These are phyloP conservation scores for Craterostigma plantagineum DNA, from an alignment of 257 asterid species.

Conservation along the genomic window DNA sequence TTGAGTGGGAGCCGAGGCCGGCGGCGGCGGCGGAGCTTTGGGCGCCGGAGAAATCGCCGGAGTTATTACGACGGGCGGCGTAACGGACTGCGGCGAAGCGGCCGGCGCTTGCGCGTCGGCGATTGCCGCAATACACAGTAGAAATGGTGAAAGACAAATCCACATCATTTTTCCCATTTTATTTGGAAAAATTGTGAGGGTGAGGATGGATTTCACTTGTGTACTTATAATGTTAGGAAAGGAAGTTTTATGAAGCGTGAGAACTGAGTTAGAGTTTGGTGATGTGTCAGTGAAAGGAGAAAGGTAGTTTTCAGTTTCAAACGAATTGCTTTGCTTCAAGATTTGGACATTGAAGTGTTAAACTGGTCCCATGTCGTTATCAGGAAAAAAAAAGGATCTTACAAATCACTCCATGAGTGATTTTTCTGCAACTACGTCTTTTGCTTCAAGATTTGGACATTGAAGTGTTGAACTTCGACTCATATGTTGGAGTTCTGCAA, in stretches of 20 bases:
- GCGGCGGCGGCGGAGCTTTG: conserved; percentile 21
- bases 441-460: too few relatives aligned
- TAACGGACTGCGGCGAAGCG: conserved; percentile 38
- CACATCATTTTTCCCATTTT: conserved; percentile 37
- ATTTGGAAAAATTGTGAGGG: conserved; percentile 7
- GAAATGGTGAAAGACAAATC: conserved; percentile 29
- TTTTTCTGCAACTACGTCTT: too few relatives aligned
- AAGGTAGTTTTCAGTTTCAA: not conserved
- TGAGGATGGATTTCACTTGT: too few relatives aligned
- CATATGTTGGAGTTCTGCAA: too few relatives aligned
- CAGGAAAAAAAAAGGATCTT: too few relatives aligned
- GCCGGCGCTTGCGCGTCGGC: conserved; percentile 75
- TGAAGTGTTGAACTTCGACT: too few relatives aligned
- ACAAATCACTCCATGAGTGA: too few relatives aligned
- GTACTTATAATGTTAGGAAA: conserved; percentile 2
- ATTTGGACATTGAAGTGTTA: too few relatives aligned
- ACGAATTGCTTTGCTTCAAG: not conserved
- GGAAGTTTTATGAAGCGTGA: not conserved
- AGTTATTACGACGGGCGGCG: conserved; percentile 37
- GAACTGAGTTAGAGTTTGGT: conserved; percentile 57
- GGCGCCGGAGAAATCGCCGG: conserved; percentile 6
- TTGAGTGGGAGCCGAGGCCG: conserved; percentile 21
- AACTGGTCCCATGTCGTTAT: too few relatives aligned
- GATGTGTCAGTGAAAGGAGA: conserved; percentile 9
- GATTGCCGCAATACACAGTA: conserved; percentile 22